phyloP scores from a whole-genome alignment of 192 early-diverging fungal species.

The Entomortierella beljakovae region DNA sequence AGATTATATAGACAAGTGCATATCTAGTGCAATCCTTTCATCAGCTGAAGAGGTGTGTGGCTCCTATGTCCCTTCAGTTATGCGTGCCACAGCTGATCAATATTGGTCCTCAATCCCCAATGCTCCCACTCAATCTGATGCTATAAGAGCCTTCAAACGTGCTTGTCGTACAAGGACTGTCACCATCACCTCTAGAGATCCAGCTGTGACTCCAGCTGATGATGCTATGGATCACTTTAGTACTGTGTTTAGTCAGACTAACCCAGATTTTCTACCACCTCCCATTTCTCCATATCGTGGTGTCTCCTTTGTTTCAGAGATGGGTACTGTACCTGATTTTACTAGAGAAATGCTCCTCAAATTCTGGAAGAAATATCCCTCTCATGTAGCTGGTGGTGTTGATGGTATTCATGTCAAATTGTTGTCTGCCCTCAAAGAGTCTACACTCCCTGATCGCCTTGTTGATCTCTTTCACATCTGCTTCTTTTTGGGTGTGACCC shows the following conservation, averaged over 20 bases:
- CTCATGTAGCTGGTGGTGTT: too few species aligned
- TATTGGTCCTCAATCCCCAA: not conserved
- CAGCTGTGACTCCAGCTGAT: not conserved
- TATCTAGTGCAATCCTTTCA: too few species aligned
- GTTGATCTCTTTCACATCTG: not conserved
- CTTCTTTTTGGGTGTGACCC: not conserved
- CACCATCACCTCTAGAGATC: not conserved
- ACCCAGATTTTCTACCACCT: not conserved
- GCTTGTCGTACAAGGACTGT: not conserved
- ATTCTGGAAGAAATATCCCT: too few species aligned
- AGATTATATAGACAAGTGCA: too few species aligned
- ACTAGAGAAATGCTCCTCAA: too few species aligned
- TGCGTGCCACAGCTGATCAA: conserved; percentile 6
- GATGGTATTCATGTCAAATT: too few species aligned
- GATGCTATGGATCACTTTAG: conserved; percentile 3
- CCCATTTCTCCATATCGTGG: conserved; percentile 1
- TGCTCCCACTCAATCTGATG: conserved; percentile 3
- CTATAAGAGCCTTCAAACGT: conserved; percentile 10
- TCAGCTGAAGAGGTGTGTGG: conserved; percentile 5
- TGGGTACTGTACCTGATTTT: too few species aligned
- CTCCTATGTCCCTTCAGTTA: conserved; percentile 3
- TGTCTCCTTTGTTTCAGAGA: not conserved
- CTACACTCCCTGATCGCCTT: not conserved
- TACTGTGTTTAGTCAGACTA: not conserved
- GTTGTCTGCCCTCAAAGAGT: not conserved